These are phyloP conservation scores for Cyberlindnera misumaiensis DNA, from an alignment of 805 yeast species.

Conservation along the genomic window DNA sequence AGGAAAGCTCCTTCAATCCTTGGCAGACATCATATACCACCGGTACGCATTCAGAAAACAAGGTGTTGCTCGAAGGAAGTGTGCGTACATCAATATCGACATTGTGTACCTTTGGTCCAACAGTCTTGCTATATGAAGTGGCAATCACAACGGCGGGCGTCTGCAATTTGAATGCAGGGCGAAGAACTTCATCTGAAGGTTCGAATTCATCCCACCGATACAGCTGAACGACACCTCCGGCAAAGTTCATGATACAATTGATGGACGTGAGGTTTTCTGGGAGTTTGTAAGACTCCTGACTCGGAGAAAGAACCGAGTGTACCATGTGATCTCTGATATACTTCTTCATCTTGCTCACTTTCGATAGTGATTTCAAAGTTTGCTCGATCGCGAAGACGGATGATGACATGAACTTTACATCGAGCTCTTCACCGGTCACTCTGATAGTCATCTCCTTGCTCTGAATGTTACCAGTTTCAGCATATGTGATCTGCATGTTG, in stretches of 20 bases:
- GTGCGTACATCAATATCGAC: conserved; percentile 49
- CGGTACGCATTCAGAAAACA: conserved; percentile 75
- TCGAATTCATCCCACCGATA: conserved; percentile 33
- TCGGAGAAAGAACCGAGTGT: background rate
- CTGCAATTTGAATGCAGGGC: conserved; percentile 52
- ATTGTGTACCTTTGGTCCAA: conserved; percentile 34
- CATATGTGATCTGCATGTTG: conserved; percentile 52
- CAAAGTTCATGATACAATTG: conserved; percentile 50
- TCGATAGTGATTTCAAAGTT: conserved; percentile 38
- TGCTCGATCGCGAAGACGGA: conserved; percentile 50
- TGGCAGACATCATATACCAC: conserved; percentile 54
- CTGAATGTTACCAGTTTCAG: conserved; percentile 22
- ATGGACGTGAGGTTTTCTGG: conserved; percentile 30
- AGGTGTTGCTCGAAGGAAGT: conserved; percentile 62
- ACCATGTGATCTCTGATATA: conserved; percentile 3
- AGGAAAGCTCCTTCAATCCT: conserved; percentile 43
- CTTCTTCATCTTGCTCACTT: conserved; percentile 31
- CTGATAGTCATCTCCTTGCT: conserved; percentile 37
- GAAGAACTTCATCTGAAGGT: conserved; percentile 22
- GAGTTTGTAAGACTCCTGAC: conserved; percentile 13
- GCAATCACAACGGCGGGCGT: conserved; percentile 69
- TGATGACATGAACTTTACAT: conserved; percentile 54
- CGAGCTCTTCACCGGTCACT: conserved; percentile 63
- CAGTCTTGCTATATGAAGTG: conserved; percentile 42
- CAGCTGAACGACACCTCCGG: conserved; percentile 56